Base-by-base conservation (phyloP, 2,329 filamentous ascomycete species). In the Diaporthe sp. region DNA sequence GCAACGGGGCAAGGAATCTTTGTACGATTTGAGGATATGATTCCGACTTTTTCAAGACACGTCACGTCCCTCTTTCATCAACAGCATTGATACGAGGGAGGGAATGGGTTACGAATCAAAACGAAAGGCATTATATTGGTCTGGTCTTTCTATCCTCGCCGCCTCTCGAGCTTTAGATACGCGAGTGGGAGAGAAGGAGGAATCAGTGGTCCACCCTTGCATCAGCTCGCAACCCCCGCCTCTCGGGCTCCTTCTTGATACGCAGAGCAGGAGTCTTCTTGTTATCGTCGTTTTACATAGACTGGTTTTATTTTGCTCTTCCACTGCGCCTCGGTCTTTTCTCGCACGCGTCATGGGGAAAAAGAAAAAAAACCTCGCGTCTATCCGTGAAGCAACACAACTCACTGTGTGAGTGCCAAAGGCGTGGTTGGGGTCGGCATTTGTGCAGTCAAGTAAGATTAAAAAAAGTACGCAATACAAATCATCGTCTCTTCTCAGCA, bases 21-120 rank as follows among this genome's bases (percentile, higher is more conserved):
- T 78, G 83, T 83, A 84, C 81, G 81, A 82, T 82, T 82, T 82
- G 80, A 80, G 81, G 73, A 78, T 57, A 82, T 80, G 76, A 72
- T 73, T 57, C 55, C 75, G 64, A 72, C 66, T 74, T 73, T 72
- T 74, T 64, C 72, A 73, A 58, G 69, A 72, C 68, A 73, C 58
- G 74, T 61, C 57, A 72, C 55, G 58, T 71, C 72, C 72, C 74
- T 70, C 45, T 74, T 74, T 75, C 64, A 66, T 70, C 66, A 58
- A 60, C 74, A 75, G 74, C 70, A 73, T 70, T 73, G 72, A 73
- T 61, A 69, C 38, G 45, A 64, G 58, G 40, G 58, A 70, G 35
- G 60, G 52, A 64, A 35, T 60, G 71, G 64, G 47, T 42, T 67
- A 75, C 69, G 64, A 71, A 66, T 47, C 55, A 42, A 67, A 70